Evolutionary conservation across 2,329 filamentous ascomycete genomes (phyloP), one percentile per base, ranked within the genome.

Genomic region (Leptographium galeiforme): DNA sequence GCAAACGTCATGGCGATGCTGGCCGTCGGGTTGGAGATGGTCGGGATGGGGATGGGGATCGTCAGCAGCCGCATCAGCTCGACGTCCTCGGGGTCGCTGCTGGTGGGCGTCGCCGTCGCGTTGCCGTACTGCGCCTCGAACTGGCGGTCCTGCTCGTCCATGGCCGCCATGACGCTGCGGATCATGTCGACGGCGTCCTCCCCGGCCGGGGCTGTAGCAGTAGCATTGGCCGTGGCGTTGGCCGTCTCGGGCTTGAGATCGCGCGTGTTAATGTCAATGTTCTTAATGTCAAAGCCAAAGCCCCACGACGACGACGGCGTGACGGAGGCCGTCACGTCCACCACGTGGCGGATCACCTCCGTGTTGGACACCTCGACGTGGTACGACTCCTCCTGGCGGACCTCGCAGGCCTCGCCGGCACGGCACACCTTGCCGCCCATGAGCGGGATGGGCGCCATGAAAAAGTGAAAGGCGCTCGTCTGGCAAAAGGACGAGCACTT

Each of bases 341-440:
- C 46, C 19, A 55, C 52, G 41, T 57, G 52, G 6, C 41, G 50
- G n/a, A 57, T 46, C n/a, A 56, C 52, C n/a, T 52, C 53, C n/a
- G 51, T 50, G 52, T 57, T 56, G 52, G 47, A 50, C 34, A 57
- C 52, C 48, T 57, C 52, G 1, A 57, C 50, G 2, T 38, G 36
- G 50, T 43, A 47, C 3, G 55, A 57, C 39, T 51, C 11, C 34
- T 57, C 52, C 4, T 40, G 50, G 19, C 34, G 44, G 16, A 56
- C 16, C 52, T 57, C 53, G 39, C 57, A 58, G 40, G 38, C 40
- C 54, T 57, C 55, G 44, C 51, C 51, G 16, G 43, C 32, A 34
- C 52, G 57, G 39, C 57, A 58, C 39, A 58, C 44, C 34, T 54
- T 51, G 40, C 55, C 57, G 13, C 12, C 11, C 53, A 55, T 57